These are phyloP conservation scores for Aurantiochytrium sp. DNA, from an alignment of 108 stramenopile species.

Conservation along the genomic window DNA sequence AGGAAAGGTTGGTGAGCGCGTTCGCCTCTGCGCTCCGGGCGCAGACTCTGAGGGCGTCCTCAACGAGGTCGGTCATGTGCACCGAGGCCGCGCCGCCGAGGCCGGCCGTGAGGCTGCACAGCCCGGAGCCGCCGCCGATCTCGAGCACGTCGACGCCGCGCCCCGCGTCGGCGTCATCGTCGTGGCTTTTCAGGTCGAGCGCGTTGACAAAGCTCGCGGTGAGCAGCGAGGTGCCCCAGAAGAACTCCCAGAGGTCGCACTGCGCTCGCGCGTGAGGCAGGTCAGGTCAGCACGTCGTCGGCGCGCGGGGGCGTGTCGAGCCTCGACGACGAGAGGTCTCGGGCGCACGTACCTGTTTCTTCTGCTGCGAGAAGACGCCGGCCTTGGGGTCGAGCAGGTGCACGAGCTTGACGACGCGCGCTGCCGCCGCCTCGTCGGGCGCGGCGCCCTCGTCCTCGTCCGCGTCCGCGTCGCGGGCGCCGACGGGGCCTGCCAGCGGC, in stretches of 20 bases:
- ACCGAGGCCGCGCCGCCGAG: not conserved
- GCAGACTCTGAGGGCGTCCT: not conserved
- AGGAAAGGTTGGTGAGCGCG: not conserved
- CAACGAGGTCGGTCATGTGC: slow-evolving; percentile 12
- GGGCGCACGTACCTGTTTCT: not conserved
- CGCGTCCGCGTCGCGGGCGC: not conserved
- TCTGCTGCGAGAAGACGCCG: not conserved
- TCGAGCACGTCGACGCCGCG: not conserved
- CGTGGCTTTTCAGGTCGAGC: not conserved
- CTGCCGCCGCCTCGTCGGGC: not conserved
- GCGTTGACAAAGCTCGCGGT: not conserved
- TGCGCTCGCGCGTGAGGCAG: not conserved
- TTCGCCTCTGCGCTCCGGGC: not conserved
- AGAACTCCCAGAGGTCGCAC: slow-evolving; percentile 25
- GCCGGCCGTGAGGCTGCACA: not conserved
- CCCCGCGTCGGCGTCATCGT: too few species aligned
- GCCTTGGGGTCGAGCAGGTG: slow-evolving; percentile 1
- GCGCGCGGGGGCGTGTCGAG: not conserved
- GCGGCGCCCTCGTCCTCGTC: not conserved
- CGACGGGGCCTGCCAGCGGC: not conserved
- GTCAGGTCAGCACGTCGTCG: not conserved
- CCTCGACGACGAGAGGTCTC: not conserved
- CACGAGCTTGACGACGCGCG: not conserved
- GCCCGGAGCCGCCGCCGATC: not conserved
- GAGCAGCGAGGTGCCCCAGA: slow-evolving; percentile 23